Evolutionary conservation across 2,329 filamentous ascomycete species (phyloP).

Genomic region (Alternaria ventricosa): DNA sequence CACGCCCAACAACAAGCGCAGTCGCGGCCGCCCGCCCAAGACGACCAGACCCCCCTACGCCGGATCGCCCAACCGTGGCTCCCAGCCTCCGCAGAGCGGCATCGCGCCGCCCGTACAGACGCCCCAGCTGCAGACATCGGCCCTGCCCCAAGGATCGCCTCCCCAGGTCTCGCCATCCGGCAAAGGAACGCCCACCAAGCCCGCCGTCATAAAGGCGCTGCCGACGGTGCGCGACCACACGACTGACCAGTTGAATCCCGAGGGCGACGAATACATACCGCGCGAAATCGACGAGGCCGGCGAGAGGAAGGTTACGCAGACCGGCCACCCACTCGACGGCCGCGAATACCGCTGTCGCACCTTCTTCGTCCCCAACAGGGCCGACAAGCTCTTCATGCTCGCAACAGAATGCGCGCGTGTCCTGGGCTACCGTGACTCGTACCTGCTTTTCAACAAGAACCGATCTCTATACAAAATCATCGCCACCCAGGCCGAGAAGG

Average conservation of each 20-base stretch:
- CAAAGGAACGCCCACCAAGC: slow-evolving; percentile 81
- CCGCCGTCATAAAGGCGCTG: slow-evolving; percentile 83
- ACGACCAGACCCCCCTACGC: slow-evolving; percentile 49
- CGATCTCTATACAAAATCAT: slow-evolving; percentile 97
- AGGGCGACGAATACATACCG: slow-evolving; percentile 92
- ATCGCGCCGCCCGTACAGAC: slow-evolving; percentile 58
- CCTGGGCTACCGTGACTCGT: slow-evolving; percentile 94
- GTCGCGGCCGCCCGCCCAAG: slow-evolving; percentile 67
- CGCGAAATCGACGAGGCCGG: slow-evolving; percentile 91
- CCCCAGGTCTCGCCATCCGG: slow-evolving; percentile 67
- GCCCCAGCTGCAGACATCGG: slow-evolving; percentile 61
- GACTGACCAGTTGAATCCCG: slow-evolving; percentile 87
- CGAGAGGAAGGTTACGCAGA: slow-evolving; percentile 88
- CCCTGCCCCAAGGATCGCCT: slow-evolving; percentile 60
- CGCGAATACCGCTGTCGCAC: slow-evolving; percentile 93
- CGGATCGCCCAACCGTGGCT: slow-evolving; percentile 63
- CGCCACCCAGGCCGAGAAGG: slow-evolving; percentile 92
- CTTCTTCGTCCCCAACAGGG: slow-evolving; percentile 88
- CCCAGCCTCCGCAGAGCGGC: slow-evolving; percentile 56
- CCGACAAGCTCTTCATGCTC: slow-evolving; percentile 96
- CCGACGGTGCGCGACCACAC: slow-evolving; percentile 97
- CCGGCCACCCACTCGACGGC: slow-evolving; percentile 80
- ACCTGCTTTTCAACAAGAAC: slow-evolving; percentile 98
- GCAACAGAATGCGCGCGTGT: slow-evolving; percentile 96
- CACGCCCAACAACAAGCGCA: slow-evolving; percentile 31